Percentiles rank a stretch among this genome's conserved stretches.
phyloP scores from a whole-genome alignment of 139 green algal species.

The Micractinium conductrix region DNA sequence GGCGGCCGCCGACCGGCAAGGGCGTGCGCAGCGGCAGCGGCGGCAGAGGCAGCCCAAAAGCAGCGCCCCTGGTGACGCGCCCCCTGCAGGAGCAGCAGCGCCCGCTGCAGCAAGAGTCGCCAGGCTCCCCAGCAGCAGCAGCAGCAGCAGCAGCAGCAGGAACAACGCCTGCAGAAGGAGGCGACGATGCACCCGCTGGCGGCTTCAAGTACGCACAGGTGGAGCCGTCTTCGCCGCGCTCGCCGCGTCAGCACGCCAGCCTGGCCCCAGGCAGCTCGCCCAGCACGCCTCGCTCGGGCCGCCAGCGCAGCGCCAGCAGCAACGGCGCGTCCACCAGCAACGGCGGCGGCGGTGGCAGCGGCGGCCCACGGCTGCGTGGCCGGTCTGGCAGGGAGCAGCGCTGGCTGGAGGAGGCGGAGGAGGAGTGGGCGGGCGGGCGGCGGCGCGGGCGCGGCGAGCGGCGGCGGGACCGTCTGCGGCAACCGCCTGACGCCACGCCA shows the following conservation, averaged over 20 bases:
- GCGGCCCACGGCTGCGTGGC: slow-evolving; percentile 3
- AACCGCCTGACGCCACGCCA: neutral
- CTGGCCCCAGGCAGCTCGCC: neutral
- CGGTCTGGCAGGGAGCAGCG: neutral
- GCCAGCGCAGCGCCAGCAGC: neutral
- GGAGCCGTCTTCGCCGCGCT: too few species aligned
- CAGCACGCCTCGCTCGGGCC: neutral
- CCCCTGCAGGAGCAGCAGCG: too few species aligned
- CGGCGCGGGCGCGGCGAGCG: neutral
- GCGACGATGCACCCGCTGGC: too few species aligned
- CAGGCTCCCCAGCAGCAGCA: too few species aligned
- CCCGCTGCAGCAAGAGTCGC: too few species aligned
- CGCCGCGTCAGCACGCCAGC: too few species aligned
- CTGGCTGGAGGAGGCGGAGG: neutral
- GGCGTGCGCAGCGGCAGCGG: neutral
- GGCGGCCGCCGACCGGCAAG: neutral
- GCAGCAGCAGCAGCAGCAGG: too few species aligned
- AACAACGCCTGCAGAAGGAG: too few species aligned
- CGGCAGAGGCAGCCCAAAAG: neutral
- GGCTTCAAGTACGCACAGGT: too few species aligned
- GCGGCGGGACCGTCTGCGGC: neutral
- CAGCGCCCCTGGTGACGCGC: too few species aligned
- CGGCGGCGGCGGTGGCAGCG: neutral
- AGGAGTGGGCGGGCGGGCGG: too few species aligned
- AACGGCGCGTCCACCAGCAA: too few species aligned